Evolutionary conservation across 495 filamentous ascomycete genomes (phyloP).

Genomic region (Penicillium canescens): DNA sequence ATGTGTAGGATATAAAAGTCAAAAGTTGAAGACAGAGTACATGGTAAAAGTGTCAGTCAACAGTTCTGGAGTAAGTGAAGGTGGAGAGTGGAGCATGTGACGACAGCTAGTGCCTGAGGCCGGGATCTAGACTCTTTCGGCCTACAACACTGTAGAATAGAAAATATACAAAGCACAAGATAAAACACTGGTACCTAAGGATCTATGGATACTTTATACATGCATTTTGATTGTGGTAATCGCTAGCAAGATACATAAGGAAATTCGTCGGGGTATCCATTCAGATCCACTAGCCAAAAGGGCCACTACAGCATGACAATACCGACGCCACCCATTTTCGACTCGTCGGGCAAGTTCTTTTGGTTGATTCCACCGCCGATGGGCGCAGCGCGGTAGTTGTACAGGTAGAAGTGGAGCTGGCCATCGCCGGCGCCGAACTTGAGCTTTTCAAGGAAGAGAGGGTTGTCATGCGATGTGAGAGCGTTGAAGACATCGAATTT

Average conservation of each 20-base stretch:
- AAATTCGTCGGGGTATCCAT: conserved; percentile 14
- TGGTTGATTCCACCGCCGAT: conserved; percentile 82
- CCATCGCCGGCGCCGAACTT: conserved; percentile 95
- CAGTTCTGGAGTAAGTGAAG: background rate
- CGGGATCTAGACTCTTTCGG: background rate
- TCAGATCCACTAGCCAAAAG: conserved; percentile 10
- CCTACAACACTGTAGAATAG: background rate
- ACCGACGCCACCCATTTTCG: conserved; percentile 80
- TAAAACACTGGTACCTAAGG: background rate
- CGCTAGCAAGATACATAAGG: conserved; percentile 9
- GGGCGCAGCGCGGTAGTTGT: conserved; percentile 86
- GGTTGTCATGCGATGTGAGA: conserved; percentile 88
- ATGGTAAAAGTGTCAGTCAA: background rate
- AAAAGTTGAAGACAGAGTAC: background rate
- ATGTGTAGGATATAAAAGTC: background rate
- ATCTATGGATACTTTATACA: no score
- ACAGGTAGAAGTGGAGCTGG: conserved; percentile 92
- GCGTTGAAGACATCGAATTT: conserved; percentile 98
- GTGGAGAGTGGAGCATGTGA: conserved; percentile 6
- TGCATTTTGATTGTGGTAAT: conserved; percentile 2
- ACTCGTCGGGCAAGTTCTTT: conserved; percentile 70
- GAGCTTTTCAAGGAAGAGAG: conserved; percentile 85
- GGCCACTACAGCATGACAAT: conserved; percentile 72
- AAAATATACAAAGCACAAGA: background rate
- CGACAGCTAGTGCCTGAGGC: conserved; percentile 21